phyloP scores from a whole-genome alignment of 176 grass and related monocot genomes.

The Aegilops speltoides region DNA sequence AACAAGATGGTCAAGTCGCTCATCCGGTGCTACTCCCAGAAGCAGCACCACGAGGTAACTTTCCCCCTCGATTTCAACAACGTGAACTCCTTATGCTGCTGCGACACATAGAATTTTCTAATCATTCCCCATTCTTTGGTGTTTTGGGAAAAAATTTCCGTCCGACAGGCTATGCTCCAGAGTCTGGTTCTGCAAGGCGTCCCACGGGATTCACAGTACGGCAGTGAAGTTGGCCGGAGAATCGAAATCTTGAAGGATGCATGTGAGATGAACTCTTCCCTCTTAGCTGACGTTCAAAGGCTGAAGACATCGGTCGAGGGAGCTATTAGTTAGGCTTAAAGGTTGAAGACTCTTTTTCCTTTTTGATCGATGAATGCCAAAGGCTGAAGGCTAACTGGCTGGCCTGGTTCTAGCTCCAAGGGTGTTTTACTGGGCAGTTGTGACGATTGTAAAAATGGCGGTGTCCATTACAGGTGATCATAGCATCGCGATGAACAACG shows the following conservation, averaged over 20 bases:
- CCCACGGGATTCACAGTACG: constrained; percentile 36
- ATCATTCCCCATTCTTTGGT: background rate
- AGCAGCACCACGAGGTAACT: constrained; percentile 65
- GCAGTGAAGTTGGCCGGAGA: constrained; percentile 45
- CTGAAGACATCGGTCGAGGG: constrained; percentile 29
- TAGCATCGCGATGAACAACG: background rate
- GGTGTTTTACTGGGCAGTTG: too few relatives aligned
- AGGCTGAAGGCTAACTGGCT: too few relatives aligned
- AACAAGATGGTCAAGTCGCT: constrained; percentile 74
- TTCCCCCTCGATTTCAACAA: background rate
- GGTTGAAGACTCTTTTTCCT: too few relatives aligned
- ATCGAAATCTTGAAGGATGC: constrained; percentile 20
- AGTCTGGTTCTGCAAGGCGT: constrained; percentile 56
- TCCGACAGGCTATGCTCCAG: constrained; percentile 62
- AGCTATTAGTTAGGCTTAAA: too few relatives aligned
- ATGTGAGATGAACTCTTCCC: constrained; percentile 74
- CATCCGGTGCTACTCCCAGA: constrained; percentile 58
- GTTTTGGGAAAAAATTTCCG: background rate
- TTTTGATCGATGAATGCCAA: too few relatives aligned
- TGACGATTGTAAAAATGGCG: background rate
- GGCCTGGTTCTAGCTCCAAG: background rate
- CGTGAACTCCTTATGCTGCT: background rate
- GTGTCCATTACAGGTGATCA: too few relatives aligned
- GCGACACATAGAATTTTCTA: background rate
- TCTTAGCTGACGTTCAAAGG: constrained; percentile 58